phyloP scores from a whole-genome alignment of 371 early-diverging fungal species.

The Mortierella sp. region DNA sequence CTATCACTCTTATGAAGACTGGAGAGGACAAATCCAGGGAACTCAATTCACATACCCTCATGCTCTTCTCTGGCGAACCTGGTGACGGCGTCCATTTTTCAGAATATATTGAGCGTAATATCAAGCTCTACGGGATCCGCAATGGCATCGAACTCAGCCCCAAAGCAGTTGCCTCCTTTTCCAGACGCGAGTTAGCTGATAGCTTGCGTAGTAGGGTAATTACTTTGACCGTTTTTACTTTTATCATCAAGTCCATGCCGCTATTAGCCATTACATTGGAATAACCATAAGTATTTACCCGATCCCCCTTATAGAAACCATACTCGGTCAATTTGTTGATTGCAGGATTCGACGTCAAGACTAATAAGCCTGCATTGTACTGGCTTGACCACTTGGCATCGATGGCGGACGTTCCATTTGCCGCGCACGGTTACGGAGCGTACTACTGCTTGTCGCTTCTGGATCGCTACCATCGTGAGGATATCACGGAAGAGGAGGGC shows the following conservation, averaged over 20 bases:
- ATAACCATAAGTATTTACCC: neutral
- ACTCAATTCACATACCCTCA: slow-evolving; percentile 83
- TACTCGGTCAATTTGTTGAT: slow-evolving; percentile 93
- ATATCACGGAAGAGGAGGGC: slow-evolving; percentile 89
- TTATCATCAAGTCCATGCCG: neutral
- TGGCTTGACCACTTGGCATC: slow-evolving; percentile 96
- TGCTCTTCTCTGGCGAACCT: slow-evolving; percentile 93
- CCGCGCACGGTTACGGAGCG: slow-evolving; percentile 94
- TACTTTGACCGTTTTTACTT: neutral
- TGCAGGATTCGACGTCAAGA: slow-evolving; percentile 85
- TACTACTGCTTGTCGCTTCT: slow-evolving; percentile 93
- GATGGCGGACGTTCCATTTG: slow-evolving; percentile 85
- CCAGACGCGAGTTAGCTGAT: slow-evolving; percentile 88
- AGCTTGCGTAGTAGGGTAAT: slow-evolving; percentile 89
- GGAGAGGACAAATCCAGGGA: slow-evolving; percentile 90
- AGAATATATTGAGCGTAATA: slow-evolving; percentile 95
- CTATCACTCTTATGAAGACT: slow-evolving; percentile 94
- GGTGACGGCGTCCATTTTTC: slow-evolving; percentile 96
- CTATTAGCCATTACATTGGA: neutral
- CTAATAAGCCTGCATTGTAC: slow-evolving; percentile 82
- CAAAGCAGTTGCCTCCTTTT: slow-evolving; percentile 86
- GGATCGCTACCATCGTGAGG: slow-evolving; percentile 93
- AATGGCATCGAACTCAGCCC: slow-evolving; percentile 88
- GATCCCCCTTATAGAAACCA: slow-evolving; percentile 74
- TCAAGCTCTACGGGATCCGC: slow-evolving; percentile 88